Evolutionary conservation across 2,329 filamentous ascomycete species (phyloP), one percentile per base, ranked within the genome.

Genomic region (Helicocarpus griseus): DNA sequence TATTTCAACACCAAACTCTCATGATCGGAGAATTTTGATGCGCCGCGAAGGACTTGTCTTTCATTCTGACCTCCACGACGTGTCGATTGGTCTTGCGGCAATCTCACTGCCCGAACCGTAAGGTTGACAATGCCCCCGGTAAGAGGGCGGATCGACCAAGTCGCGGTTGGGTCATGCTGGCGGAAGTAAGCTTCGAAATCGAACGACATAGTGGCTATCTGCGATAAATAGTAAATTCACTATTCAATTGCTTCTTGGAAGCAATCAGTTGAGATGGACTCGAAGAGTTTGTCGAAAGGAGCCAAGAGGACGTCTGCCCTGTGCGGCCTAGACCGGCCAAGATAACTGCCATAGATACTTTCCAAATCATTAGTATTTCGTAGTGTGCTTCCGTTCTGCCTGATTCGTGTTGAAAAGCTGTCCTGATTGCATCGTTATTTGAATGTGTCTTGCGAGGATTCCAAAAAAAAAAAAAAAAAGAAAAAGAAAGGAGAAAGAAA

Each of bases 1-100:
- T 53, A 55, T 36, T 52, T 54, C 46, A 53, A 28, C 44, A 55
- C 48, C 47, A 54, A 40, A 39, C 46, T 50, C 31, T 36, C 35
- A 28, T 45, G 22, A 21, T 29, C 14, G 14, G 46, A 17, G 26
- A 50, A 44, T 19, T 14, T 48, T n/a, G 26, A 8, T 7, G 4
- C 5, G 14, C 14, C 22, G 26, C 11, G 40, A 14, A 14, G 22
- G 22, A 3, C 11, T 24, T 6, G 40, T 8, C 13, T 26, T 28
- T 13, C 5, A n/a, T 43, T 26, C 5, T 17, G 13, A 28, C 3
- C 21, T 21, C 35, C 35, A 7, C 13, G 19, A 21, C 8, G 40
- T 9, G 40, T 26, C 3, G 22, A 11, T 26, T 13, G 40, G n/a
- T n/a, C 14, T 7, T 14, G n/a, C 9, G 9, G 22, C 24, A 22